Evolutionary conservation across 176 grass and related monocot species (phyloP).

Genomic region (Oryza brachyantha): DNA sequence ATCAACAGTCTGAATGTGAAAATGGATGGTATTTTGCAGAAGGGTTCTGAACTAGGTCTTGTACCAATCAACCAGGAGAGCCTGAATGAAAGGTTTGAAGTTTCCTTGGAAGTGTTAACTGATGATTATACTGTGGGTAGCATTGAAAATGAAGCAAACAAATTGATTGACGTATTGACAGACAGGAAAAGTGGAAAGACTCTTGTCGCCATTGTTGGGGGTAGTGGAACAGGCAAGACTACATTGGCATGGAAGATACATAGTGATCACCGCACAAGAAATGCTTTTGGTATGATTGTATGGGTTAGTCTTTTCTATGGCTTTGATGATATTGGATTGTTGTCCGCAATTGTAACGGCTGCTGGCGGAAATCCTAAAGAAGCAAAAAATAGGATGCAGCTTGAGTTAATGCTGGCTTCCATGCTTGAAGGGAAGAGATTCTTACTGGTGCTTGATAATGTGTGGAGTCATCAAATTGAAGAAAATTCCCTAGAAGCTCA

Average conservation of each 20-base stretch:
- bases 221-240: slow-evolving; percentile 48
- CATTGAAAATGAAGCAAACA: slow-evolving; percentile 34
- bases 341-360: slow-evolving; percentile 38
- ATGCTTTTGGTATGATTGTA: slow-evolving; percentile 32
- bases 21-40: slow-evolving; percentile 28
- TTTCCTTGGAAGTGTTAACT: neutral
- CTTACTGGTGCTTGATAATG: slow-evolving; percentile 50
- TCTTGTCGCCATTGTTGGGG: slow-evolving; percentile 33
- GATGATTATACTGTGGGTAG: slow-evolving; percentile 28
- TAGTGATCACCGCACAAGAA: slow-evolving; percentile 31
- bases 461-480: slow-evolving; percentile 27
- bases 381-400: slow-evolving; percentile 27
- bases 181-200: slow-evolving; percentile 19
- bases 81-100: neutral
- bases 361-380: slow-evolving; percentile 40
- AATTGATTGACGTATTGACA: slow-evolving; percentile 35
- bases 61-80: neutral
- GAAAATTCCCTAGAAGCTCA: slow-evolving; percentile 32
- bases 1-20: slow-evolving; percentile 20
- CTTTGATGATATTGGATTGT: slow-evolving; percentile 31
- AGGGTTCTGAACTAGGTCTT: slow-evolving; percentile 23
- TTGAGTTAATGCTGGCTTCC: slow-evolving; percentile 43
- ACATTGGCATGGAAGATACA: slow-evolving; percentile 42
- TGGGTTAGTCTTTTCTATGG: slow-evolving; percentile 36
- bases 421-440: slow-evolving; percentile 48